Base-by-base conservation (phyloP, 2,329 filamentous ascomycete genomes). In the Simplicillium sp. region DNA sequence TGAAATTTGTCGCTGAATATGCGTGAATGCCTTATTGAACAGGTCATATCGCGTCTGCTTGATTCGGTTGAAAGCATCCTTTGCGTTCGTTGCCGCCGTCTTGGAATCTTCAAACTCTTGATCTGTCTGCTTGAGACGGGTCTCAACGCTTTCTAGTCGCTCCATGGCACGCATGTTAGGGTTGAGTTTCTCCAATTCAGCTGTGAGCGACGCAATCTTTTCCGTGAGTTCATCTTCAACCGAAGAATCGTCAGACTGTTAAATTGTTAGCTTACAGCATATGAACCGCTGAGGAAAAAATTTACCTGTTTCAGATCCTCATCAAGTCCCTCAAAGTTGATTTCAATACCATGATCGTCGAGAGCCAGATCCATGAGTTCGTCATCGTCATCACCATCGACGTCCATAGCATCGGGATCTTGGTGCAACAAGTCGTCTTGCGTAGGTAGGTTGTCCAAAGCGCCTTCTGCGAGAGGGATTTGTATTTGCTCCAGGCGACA, bases 81-180 rank as follows among this genome's bases (percentile, higher is more conserved):
- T 87, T 11, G 87, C 83, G 34, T 71, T 75, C 41, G 82, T 82
- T 41, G 86, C 84, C 17, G 78, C 73, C 38, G 75, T 75, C 50
- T 88, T 85, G 2, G 90, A 85, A 48, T 87, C 79, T 50, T 94
- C 87, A 55, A 89, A 97, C 51, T 96, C 89, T 51, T 86, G 80
- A 53, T 96, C 89, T 1, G 87, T 90, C 44, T 82, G 75, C 48
- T 86, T 82, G 17, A 96, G 80, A 45, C 89, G 82, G 39, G 79
- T 75, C 59, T 94, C 85, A 8, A 94, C 89, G 16, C 80, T 82
- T 56, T 92, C 86, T 5, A 98, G 73, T 38, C 90, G 85, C 56
- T 97, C 88, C 62, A 89, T 87, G 8, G 90, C 92, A 52, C 90
- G 87, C 79, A 95, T 94, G 61, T 98, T 97, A 18, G 92, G 92